A percentile compares a stretch with the other conserved stretches of the same genome.
Conservation (phyloP, 2,329 filamentous ascomycete genomes). For the Fusarium subglutinans region DNA sequence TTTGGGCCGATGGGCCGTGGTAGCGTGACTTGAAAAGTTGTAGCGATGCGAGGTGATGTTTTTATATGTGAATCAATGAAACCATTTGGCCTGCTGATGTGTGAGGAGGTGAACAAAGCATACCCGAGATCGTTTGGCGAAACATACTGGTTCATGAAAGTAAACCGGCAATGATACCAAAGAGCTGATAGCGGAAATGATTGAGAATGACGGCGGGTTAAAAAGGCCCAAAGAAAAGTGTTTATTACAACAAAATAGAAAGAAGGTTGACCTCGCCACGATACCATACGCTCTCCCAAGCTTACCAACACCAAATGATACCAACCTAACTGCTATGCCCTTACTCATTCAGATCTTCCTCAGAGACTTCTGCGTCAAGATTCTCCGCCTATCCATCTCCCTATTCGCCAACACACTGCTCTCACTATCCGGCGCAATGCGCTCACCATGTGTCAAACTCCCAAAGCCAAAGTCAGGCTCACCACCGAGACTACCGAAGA, state of each 20-base stretch:
- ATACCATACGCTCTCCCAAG: not conserved
- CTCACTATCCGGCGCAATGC: slow-evolving; percentile 39
- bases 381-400: slow-evolving; percentile 44
- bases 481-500: slow-evolving; percentile 74
- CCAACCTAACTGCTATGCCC: not conserved
- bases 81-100: not conserved
- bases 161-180: not conserved
- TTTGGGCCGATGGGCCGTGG: slow-evolving; percentile 46
- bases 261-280: not conserved
- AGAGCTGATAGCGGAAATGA: not conserved
- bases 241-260: not conserved
- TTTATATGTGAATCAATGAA: not conserved
- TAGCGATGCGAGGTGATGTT: not conserved
- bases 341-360: slow-evolving; percentile 28
- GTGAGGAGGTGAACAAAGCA: not conserved
- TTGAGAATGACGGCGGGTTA: not conserved
- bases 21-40: slow-evolving; percentile 4
- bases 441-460: slow-evolving; percentile 52
- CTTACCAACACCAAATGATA: not conserved
- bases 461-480: slow-evolving; percentile 71
- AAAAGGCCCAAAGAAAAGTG: not conserved
- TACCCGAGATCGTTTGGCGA: not conserved
- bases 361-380: slow-evolving; percentile 35
- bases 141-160: not conserved
- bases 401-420: slow-evolving; percentile 34